These are phyloP conservation scores for Nemania sp. DNA, from an alignment of 2,329 filamentous ascomycete genomes.

Conservation along the genomic window DNA sequence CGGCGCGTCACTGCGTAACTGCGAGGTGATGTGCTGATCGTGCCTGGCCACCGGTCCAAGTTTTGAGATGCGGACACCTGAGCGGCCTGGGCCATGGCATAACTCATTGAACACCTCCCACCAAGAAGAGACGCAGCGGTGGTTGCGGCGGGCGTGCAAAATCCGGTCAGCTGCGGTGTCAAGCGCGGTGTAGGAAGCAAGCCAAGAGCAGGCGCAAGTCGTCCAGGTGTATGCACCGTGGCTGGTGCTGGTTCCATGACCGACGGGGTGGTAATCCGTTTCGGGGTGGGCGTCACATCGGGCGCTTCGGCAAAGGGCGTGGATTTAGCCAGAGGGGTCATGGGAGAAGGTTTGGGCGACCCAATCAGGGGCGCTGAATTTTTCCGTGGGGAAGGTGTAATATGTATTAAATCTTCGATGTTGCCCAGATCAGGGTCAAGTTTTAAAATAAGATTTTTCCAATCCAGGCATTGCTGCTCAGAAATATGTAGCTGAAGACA, in stretches of 20 bases:
- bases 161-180: slow-evolving; percentile 59
- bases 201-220: slow-evolving; percentile 57
- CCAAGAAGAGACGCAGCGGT: slow-evolving; percentile 55
- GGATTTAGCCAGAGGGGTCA: slow-evolving; percentile 47
- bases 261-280: slow-evolving; percentile 47
- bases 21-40: slow-evolving; percentile 57
- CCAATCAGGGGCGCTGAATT: slow-evolving; percentile 44
- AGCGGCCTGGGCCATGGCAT: slow-evolving; percentile 62
- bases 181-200: slow-evolving; percentile 63
- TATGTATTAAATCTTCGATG: slow-evolving; percentile 55
- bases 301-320: slow-evolving; percentile 42
- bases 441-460: slow-evolving; percentile 62
- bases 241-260: slow-evolving; percentile 57
- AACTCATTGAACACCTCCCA: slow-evolving; percentile 61
- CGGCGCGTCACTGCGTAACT: slow-evolving; percentile 57
- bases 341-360: slow-evolving; percentile 51
- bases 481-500: slow-evolving; percentile 45
- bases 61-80: slow-evolving; percentile 52
- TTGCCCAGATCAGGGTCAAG: slow-evolving; percentile 64
- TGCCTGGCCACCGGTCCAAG: slow-evolving; percentile 57
- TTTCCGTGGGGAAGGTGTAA: slow-evolving; percentile 38
- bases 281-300: slow-evolving; percentile 50
- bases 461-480: slow-evolving; percentile 56
- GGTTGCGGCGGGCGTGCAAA: slow-evolving; percentile 65
- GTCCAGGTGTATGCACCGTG: slow-evolving; percentile 50